These are phyloP conservation scores for Limnanthes douglasii DNA, from an alignment of 345 rosid genomes.

Conservation along the genomic window DNA sequence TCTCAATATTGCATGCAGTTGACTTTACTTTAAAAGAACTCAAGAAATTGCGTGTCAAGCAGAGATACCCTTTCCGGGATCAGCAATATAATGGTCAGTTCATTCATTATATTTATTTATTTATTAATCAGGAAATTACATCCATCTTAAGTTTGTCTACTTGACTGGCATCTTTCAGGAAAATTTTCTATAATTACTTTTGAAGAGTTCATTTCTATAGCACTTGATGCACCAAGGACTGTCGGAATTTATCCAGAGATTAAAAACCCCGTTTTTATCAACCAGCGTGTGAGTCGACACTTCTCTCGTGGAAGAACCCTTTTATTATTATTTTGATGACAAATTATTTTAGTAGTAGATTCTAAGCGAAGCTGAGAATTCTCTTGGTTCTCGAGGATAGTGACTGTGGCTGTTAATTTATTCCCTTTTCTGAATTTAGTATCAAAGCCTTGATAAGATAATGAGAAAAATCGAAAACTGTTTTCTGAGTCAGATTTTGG, in stretches of 20 bases:
- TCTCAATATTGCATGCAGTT: too few relatives aligned
- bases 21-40: slow-evolving; percentile 75
- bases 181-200: slow-evolving; percentile 68
- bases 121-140: neutral
- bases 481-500: too few relatives aligned
- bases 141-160: neutral
- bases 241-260: slow-evolving; percentile 99
- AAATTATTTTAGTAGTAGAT: too few relatives aligned
- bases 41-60: slow-evolving; percentile 58
- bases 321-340: too few relatives aligned
- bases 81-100: slow-evolving; percentile 73
- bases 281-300: slow-evolving; percentile 47
- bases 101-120: neutral
- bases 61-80: slow-evolving; percentile 70
- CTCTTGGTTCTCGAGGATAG: too few relatives aligned
- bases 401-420: neutral
- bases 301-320: too few relatives aligned
- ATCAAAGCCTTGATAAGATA: too few relatives aligned
- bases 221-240: slow-evolving; percentile 65
- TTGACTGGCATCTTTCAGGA: slow-evolving; percentile 29
- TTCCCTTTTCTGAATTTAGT: neutral
- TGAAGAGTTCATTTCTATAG: slow-evolving; percentile 80
- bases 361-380: neutral
- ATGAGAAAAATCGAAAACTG: too few relatives aligned
- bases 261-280: slow-evolving; percentile 76